These are phyloP conservation scores for Trichosporon sp. DNA, from an alignment of 1,284 basidiomycete genomes.

Conservation along the genomic window DNA sequence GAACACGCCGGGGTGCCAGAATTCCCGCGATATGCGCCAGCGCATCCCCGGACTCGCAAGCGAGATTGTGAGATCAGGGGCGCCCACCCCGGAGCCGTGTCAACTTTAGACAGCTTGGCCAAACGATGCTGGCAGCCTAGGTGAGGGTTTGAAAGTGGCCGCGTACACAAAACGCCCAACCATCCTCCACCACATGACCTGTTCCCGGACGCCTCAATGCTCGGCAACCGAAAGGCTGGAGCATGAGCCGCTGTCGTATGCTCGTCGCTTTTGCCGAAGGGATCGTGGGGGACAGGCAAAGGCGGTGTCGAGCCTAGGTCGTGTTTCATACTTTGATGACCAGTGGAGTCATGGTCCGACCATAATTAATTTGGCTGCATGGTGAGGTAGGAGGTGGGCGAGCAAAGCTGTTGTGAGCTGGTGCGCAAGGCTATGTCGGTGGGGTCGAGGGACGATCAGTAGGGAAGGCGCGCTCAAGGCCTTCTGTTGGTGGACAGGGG, in stretches of 20 bases:
- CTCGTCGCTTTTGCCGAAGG: not conserved
- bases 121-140: not conserved
- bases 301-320: too few species aligned
- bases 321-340: not conserved
- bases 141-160: not conserved
- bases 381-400: not conserved
- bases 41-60: not conserved
- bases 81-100: not conserved
- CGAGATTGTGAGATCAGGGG: not conserved
- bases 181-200: not conserved
- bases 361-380: not conserved
- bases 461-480: not conserved
- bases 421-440: not conserved
- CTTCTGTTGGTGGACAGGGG: not conserved
- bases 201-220: not conserved
- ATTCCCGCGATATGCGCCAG: not conserved
- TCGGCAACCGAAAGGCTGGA: not conserved
- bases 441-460: not conserved
- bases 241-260: not conserved
- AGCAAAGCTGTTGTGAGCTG: not conserved
- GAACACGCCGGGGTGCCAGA: not conserved
- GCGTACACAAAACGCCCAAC: not conserved
- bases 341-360: not conserved
- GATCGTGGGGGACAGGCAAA: not conserved
- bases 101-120: not conserved